Evolutionary conservation across 2,329 filamentous ascomycete species (phyloP), one percentile per base, ranked within the genome.

Genomic region (Xylariaceae sp.): DNA sequence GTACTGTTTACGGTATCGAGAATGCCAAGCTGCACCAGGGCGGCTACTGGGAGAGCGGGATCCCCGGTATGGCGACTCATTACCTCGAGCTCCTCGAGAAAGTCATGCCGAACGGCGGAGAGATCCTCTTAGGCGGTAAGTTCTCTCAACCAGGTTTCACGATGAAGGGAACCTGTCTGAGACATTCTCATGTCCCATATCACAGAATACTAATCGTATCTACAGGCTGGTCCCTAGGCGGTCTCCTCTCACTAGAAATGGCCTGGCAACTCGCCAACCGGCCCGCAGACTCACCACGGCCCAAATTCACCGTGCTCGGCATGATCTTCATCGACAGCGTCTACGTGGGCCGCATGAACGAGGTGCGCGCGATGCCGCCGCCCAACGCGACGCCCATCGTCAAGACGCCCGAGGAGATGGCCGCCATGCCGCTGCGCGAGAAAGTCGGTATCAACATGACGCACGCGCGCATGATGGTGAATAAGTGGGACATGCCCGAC

Each of bases 301-400:
- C 64, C 34, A 60, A 56, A 30, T 68, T 82, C 23, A 71, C 71
- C 1, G 73, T 84, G 8, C 63, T 76, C 0, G 82, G 82, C 11
- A 76, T 84, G 51, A 66, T 84, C 59, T 77, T 83, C 73, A 71
- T 84, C 15, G 82, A 85, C 66, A 80, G 76, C 51, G 70, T 80
- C 10, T 82, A 70, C 53, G 73, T 76, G 4, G 64, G 64, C 55
- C 35, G 61, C 8, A 35, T 68, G 1, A 50, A 53, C 7, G 69
- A 64, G 13, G 39, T 66, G 63, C 61, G 55, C 60, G 64, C 0
- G 59, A 59, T 35, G 53, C 51, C 2, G 50, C 69, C 2, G 67
- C 68, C n/a, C 64, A 72, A 13, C 37, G 37, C 34, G 23, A 30
- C 23, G 23, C 73, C 70, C 45, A 71, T 68, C 6, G 42, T 63